Evolutionary conservation across 1,139 yeast genomes (phyloP).

Genomic region (Diutina neorugosa): DNA sequence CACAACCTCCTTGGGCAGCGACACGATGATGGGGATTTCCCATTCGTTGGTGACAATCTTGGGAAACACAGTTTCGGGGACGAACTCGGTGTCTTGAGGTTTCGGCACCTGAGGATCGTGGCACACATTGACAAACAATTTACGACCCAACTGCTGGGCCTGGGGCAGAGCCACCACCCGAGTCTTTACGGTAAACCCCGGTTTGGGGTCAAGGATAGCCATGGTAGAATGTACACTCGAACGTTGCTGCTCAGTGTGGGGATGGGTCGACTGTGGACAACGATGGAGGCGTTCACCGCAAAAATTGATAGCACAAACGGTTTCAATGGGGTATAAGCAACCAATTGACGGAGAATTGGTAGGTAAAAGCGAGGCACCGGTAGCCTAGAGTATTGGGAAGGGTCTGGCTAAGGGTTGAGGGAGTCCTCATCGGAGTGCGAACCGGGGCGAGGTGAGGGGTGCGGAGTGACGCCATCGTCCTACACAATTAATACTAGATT

Average conservation of each 20-base stretch:
- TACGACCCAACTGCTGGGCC: conserved; percentile 28
- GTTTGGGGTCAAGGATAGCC: conserved; percentile 26
- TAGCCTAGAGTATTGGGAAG: neutral
- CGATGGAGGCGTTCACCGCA: neutral
- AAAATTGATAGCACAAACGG: neutral
- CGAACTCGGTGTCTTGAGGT: conserved; percentile 30
- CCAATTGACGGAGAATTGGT: neutral
- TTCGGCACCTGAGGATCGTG: conserved; percentile 51
- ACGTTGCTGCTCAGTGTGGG: neutral
- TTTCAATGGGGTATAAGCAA: neutral
- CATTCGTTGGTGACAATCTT: conserved; percentile 61
- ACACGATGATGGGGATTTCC: conserved; percentile 74
- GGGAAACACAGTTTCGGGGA: conserved; percentile 48
- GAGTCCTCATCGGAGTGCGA: neutral
- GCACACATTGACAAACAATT: conserved; percentile 72
- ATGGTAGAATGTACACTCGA: neutral
- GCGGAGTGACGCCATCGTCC: neutral
- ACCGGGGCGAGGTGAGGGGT: neutral
- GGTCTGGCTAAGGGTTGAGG: neutral
- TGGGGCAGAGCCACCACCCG: conserved; percentile 24
- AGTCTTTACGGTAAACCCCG: conserved; percentile 60
- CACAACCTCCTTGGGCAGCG: conserved; percentile 36
- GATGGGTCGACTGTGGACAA: neutral
- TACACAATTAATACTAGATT: too few relatives aligned
- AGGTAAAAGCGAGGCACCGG: neutral